Conservation (phyloP, 1,139 yeast species). For the Saccharomyces hybrid region DNA sequence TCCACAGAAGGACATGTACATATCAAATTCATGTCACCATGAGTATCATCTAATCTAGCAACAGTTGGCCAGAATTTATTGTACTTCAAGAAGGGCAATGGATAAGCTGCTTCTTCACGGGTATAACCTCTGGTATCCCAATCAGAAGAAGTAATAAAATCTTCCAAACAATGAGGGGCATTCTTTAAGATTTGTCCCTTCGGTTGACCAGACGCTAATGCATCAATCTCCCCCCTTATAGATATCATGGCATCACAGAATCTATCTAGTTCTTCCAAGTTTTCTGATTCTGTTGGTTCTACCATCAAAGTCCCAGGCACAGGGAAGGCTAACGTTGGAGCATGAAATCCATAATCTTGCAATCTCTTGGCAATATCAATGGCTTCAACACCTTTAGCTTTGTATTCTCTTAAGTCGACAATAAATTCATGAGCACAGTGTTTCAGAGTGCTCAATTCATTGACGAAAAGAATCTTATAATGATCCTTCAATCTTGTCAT, state of each 20-base stretch:
- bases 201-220: conserved; percentile 58
- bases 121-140: conserved; percentile 89
- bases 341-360: conserved; percentile 97
- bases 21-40: conserved; percentile 85
- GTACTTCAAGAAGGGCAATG: conserved; percentile 61
- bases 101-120: conserved; percentile 90
- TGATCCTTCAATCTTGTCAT: conserved; percentile 63
- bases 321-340: conserved; percentile 98
- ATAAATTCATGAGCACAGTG: conserved; percentile 97
- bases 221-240: conserved; percentile 75
- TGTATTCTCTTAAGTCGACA: conserved; percentile 81
- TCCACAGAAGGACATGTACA: conserved; percentile 90
- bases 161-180: conserved; percentile 87
- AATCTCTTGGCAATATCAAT: conserved; percentile 94
- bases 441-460: conserved; percentile 48
- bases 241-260: conserved; percentile 82
- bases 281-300: conserved; percentile 96
- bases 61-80: conserved; percentile 95
- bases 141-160: conserved; percentile 51
- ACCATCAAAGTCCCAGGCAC: conserved; percentile 96
- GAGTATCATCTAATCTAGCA: conserved; percentile 85
- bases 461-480: conserved; percentile 71
- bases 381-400: conserved; percentile 78
- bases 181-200: conserved; percentile 72
- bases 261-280: conserved; percentile 78